phyloP scores from a whole-genome alignment of 2,329 filamentous ascomycete genomes.

The Botrytis tulipae region DNA sequence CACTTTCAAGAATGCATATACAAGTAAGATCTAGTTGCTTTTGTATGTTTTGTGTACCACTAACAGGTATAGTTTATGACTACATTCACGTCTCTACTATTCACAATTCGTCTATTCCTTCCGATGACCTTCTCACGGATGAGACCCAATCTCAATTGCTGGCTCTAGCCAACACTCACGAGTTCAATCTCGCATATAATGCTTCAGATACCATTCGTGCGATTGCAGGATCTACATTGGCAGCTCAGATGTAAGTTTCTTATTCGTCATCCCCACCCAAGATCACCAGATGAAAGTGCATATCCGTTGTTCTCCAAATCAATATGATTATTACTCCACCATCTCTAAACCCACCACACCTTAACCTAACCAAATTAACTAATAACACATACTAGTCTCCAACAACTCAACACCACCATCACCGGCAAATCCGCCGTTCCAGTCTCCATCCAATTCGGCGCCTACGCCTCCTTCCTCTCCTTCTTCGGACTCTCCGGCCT shows the following conservation, averaged over 20 bases:
- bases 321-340: neutral
- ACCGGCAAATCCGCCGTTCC: slow-evolving; percentile 44
- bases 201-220: slow-evolving; percentile 62
- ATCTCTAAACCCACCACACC: neutral
- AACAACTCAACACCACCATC: slow-evolving; percentile 53
- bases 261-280: neutral
- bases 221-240: slow-evolving; percentile 57
- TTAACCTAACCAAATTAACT: neutral
- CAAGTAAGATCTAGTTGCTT: slow-evolving; percentile 48
- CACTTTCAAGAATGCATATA: slow-evolving; percentile 59
- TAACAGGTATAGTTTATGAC: slow-evolving; percentile 51
- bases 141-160: slow-evolving; percentile 61
- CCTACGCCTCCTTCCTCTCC: slow-evolving; percentile 60
- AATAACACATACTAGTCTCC: slow-evolving; percentile 35
- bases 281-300: slow-evolving; percentile 10
- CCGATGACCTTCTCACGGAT: slow-evolving; percentile 56
- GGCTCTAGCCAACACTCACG: slow-evolving; percentile 73
- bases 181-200: slow-evolving; percentile 84
- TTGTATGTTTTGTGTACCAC: neutral
- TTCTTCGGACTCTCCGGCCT: slow-evolving; percentile 61
- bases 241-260: slow-evolving; percentile 47
- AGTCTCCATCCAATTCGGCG: slow-evolving; percentile 57
- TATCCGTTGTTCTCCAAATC: neutral
- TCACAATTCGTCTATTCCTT: slow-evolving; percentile 60
- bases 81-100: slow-evolving; percentile 58